Conservation (phyloP, 2,329 filamentous ascomycete genomes). For the Calonectria pseudoturangicola region DNA sequence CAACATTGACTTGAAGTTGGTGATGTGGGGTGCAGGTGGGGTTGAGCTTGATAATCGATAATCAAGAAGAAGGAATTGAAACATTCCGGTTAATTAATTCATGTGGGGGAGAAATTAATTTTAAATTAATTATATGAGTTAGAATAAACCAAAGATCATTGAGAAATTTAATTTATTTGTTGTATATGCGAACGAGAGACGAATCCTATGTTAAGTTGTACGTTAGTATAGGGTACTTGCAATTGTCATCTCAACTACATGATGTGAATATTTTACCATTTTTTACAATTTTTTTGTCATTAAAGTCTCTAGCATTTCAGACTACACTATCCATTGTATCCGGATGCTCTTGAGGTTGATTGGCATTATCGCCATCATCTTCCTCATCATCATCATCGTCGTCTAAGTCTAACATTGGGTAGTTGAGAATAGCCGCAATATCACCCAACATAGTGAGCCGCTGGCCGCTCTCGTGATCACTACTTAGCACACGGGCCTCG, state of each 20-base stretch:
- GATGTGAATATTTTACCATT: conserved; percentile 39
- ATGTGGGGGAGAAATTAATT: neutral
- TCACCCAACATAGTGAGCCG: conserved; percentile 88
- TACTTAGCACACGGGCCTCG: conserved; percentile 91
- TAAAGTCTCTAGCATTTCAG: conserved; percentile 44
- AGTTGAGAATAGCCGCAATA: conserved; percentile 93
- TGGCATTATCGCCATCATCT: conserved; percentile 55
- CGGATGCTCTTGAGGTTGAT: conserved; percentile 41
- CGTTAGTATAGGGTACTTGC: conserved; percentile 25
- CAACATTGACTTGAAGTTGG: neutral
- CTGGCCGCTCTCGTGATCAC: conserved; percentile 94
- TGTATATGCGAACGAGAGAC: neutral
- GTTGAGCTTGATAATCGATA: neutral
- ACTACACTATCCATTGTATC: conserved; percentile 57
- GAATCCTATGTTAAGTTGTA: neutral
- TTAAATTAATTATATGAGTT: no score
- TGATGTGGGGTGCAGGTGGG: conserved; percentile 11
- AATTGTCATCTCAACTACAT: conserved; percentile 12
- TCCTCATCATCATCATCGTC: conserved; percentile 75
- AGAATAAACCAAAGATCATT: neutral
- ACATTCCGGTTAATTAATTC: neutral
- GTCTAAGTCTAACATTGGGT: conserved; percentile 88
- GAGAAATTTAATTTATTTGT: neutral
- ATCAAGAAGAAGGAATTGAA: neutral
- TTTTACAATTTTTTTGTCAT: neutral